A percentile compares a stretch with the other conserved stretches of the same genome.
Evolutionary conservation across 148 eudicot species (phyloP).

Genomic region (Rhododendron vialii): DNA sequence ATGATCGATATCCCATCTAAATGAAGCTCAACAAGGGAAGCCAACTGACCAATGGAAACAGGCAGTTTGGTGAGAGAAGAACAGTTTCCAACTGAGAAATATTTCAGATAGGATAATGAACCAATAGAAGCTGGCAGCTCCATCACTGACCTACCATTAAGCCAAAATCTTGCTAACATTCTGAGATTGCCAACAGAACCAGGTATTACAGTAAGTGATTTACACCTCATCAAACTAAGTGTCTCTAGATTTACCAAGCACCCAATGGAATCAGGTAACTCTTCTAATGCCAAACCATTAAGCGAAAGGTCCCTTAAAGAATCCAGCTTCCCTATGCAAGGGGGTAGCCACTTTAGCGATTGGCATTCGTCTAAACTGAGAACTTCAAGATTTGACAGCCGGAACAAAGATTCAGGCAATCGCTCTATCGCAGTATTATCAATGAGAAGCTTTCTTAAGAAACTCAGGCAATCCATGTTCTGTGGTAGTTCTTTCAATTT

Average conservation of each 20-base stretch:
- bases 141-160: constrained; percentile 27
- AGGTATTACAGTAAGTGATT: constrained; percentile 36
- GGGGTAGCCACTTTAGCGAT: constrained; percentile 36
- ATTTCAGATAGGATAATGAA: constrained; percentile 32
- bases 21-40: constrained; percentile 37
- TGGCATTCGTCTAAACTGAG: constrained; percentile 35
- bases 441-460: constrained; percentile 31
- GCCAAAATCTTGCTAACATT: constrained; percentile 25
- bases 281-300: constrained; percentile 23
- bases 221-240: constrained; percentile 31
- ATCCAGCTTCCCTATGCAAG: constrained; percentile 26
- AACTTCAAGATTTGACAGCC: constrained; percentile 41
- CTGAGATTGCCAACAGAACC: constrained; percentile 37
- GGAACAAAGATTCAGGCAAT: constrained; percentile 36
- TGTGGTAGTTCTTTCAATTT: constrained; percentile 39
- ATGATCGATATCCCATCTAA: constrained; percentile 24
- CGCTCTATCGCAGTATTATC: constrained; percentile 39
- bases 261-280: constrained; percentile 40
- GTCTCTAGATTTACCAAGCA: constrained; percentile 34
- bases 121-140: constrained; percentile 45
- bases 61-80: constrained; percentile 30
- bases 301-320: constrained; percentile 41
- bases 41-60: constrained; percentile 30
- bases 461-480: constrained; percentile 38
- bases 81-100: constrained; percentile 30